These are phyloP conservation scores for Mycena indigotica DNA, from an alignment of 768 basidiomycete genomes.

Conservation along the genomic window DNA sequence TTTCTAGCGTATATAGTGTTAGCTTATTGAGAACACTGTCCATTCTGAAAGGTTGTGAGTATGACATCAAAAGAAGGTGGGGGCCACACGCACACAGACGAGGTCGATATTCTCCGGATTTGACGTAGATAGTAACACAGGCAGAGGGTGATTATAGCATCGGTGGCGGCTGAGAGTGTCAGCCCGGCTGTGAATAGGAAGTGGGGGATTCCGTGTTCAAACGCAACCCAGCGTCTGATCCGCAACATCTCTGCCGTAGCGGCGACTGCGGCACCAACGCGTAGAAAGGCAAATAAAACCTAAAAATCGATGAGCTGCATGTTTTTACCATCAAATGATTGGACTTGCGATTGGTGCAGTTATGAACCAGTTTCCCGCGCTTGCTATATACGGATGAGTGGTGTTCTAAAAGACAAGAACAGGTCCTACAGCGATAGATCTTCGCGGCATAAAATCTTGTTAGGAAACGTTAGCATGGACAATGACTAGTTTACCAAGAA, in stretches of 20 bases:
- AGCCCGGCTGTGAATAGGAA: constrained; percentile 5
- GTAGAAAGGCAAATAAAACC: constrained; percentile 24
- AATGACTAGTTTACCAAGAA: not conserved
- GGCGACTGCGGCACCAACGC: constrained; percentile 28
- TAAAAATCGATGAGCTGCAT: not conserved
- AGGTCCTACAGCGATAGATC: constrained; percentile 15
- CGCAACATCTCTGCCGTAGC: constrained; percentile 31
- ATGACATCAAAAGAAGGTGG: not conserved
- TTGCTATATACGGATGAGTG: constrained; percentile 19
- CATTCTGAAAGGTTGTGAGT: not conserved
- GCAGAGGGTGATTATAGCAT: constrained; percentile 6
- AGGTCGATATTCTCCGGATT: constrained; percentile 1
- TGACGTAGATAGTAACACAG: constrained; percentile 7
- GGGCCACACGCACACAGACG: constrained; percentile 2
- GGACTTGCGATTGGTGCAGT: constrained; percentile 28
- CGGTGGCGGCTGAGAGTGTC: constrained; percentile 4
- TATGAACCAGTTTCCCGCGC: constrained; percentile 30
- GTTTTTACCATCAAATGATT: not conserved
- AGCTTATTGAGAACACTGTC: constrained; percentile 4
- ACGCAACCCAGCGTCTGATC: constrained; percentile 10
- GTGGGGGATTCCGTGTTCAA: constrained; percentile 13
- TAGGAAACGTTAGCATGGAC: not conserved
- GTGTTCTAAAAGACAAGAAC: constrained; percentile 2
- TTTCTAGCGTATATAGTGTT: constrained; percentile 7
- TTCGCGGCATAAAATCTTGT: constrained; percentile 10